Base-by-base conservation (phyloP, 257 asterid genomes). In the Fraxinus excelsior region DNA sequence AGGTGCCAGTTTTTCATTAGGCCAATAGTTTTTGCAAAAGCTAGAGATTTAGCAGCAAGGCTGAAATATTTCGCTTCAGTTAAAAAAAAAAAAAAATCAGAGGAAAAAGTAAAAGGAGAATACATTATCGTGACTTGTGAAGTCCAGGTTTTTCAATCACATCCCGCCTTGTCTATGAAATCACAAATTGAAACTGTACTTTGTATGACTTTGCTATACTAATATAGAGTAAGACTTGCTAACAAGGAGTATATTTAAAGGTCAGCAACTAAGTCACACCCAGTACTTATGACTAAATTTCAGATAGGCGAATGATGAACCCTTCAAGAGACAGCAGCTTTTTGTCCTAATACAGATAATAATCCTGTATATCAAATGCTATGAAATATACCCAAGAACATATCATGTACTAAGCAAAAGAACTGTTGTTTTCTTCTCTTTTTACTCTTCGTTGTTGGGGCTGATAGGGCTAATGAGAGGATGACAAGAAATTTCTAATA, bases 1-100 rank as follows among this genome's bases (percentile, higher is more conserved):
- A 80, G 80, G 23, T 53, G 76, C 9, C 71, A 28, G 9, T 7
- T 49, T 58, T 64, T 58, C 34, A 64, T 81, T 62, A 82, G 76
- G 51, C 38, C 68, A 56, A 60, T 60, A 71, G 67, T 67, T 65
- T 64, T 19, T 46, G 51, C 21, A 67, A 74, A 53, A 40, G 58
- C 70, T 35, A 71, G 28, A 64, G 11, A 31, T 7, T 64, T 74
- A 35, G 12, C 18, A 69, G 56, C 58, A 26, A 56, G 12, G 65
- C 26, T 56, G 65, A 56, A 21, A 7, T 53, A 60, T 10, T 60
- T 23, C 18, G 67, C 66, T 58, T 58, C 29, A 4, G 62, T 51
- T 4, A 26, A 26, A 26, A 16, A 12, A 7, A 56, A 56, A n/a
- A 2, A 56, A 56, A 21, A 26, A 3, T 58, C 2, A 23, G 25